Conservation (phyloP, 352 stramenopile species). For the Globisporangium spiculum region DNA sequence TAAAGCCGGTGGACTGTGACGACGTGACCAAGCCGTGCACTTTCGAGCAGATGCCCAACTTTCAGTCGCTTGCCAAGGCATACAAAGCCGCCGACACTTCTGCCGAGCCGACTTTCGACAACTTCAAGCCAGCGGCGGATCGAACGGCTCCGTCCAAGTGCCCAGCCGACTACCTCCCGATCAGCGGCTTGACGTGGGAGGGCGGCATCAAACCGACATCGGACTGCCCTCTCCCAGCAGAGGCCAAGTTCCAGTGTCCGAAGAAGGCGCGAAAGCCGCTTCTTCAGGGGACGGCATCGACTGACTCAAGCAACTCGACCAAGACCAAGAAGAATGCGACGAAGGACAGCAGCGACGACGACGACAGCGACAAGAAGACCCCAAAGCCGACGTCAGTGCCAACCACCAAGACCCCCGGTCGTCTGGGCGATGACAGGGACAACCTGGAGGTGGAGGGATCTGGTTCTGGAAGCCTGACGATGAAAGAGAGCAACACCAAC, state of each 20-base stretch:
- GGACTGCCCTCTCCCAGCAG: constrained; percentile 21
- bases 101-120: constrained; percentile 29
- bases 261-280: not conserved
- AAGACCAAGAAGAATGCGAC: not conserved
- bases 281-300: not conserved
- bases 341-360: not conserved
- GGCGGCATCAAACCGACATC: constrained; percentile 14
- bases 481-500: not conserved
- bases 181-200: constrained; percentile 29
- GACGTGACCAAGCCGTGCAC: constrained; percentile 39
- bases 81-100: constrained; percentile 28
- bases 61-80: constrained; percentile 43
- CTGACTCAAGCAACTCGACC: not conserved
- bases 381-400: not conserved
- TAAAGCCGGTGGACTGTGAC: constrained; percentile 62
- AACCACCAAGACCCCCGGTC: not conserved
- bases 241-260: constrained; percentile 8
- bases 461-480: not conserved
- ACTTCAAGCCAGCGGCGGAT: constrained; percentile 20
- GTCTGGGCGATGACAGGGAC: not conserved
- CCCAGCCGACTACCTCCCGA: constrained; percentile 20
- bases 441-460: not conserved
- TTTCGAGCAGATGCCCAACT: constrained; percentile 67
- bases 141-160: constrained; percentile 19
- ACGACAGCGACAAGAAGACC: not conserved